Evolutionary conservation across 2,329 filamentous ascomycete genomes (phyloP).

Genomic region (Cladosporium sp.): DNA sequence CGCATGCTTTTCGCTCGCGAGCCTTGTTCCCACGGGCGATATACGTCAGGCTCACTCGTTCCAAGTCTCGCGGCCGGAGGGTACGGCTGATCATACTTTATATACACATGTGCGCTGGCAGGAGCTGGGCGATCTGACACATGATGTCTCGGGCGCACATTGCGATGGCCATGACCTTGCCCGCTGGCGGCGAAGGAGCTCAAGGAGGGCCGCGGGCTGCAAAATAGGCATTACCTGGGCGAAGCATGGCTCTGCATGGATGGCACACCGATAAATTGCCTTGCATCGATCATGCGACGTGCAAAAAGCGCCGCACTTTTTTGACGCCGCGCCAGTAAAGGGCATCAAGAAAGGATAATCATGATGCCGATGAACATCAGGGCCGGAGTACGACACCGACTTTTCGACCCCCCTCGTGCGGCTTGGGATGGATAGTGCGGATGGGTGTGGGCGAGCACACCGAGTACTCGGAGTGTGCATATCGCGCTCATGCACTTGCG

Average conservation of each 20-base stretch:
- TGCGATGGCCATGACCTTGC: conserved; percentile 6
- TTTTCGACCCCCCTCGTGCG: not conserved
- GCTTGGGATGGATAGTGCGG: not conserved
- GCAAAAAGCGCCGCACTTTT: not conserved
- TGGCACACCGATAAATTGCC: conserved; percentile 2
- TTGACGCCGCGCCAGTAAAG: not conserved
- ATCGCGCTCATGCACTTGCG: not conserved
- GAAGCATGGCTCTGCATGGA: conserved; percentile 1
- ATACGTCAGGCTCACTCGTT: not conserved
- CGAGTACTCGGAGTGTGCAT: not conserved
- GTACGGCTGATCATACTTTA: not conserved
- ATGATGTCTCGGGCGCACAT: conserved; percentile 11
- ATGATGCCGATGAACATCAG: not conserved
- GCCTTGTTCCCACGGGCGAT: not conserved
- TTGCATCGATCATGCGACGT: conserved; percentile 12
- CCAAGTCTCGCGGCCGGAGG: not conserved
- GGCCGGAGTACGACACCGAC: not conserved
- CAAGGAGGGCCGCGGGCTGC: not conserved
- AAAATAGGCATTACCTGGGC: not conserved
- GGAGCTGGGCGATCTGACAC: conserved; percentile 2
- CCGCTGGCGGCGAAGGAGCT: not conserved
- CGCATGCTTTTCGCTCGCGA: not conserved
- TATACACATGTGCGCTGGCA: conserved; percentile 8
- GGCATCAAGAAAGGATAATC: conserved; percentile 2
- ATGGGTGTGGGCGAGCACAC: not conserved